These are phyloP conservation scores for Rhododendron kiyosumense DNA, from an alignment of 148 eudicot genomes.

Conservation along the genomic window DNA sequence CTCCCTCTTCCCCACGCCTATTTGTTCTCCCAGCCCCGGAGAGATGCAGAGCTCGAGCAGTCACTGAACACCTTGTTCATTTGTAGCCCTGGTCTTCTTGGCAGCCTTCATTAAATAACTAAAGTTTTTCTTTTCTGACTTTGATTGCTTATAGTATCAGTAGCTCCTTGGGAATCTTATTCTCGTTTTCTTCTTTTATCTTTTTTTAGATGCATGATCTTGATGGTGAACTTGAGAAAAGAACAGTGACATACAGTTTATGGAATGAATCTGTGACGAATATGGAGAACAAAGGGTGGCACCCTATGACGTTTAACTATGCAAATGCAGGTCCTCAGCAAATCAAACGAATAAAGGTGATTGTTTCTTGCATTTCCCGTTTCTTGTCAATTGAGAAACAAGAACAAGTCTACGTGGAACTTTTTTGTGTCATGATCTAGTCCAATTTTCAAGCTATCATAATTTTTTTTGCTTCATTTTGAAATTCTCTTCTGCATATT, in stretches of 20 bases:
- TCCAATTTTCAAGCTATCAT: neutral
- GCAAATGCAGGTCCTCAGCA: conserved; percentile 52
- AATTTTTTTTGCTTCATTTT: neutral
- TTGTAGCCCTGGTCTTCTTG: neutral
- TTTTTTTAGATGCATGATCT: conserved; percentile 58
- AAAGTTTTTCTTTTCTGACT: neutral
- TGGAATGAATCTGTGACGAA: conserved; percentile 67
- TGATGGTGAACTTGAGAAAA: conserved; percentile 77
- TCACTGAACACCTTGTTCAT: neutral
- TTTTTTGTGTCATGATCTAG: neutral
- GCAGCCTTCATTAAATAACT: no score
- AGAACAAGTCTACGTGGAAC: neutral
- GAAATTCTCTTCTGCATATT: neutral
- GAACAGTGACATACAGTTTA: conserved; percentile 77
- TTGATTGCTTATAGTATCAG: neutral
- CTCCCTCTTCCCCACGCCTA: no score
- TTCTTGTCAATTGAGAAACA: neutral
- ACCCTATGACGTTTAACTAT: conserved; percentile 82
- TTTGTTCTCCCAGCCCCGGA: no score
- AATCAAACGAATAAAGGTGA: conserved; percentile 66
- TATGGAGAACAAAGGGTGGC: conserved; percentile 80
- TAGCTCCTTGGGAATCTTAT: conserved; percentile 2
- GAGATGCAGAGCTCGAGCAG: neutral
- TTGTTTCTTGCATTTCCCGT: neutral
- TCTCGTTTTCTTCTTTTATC: neutral